Conservation (phyloP, 2,329 filamentous ascomycete species). For the Mollisia scopiformis region DNA sequence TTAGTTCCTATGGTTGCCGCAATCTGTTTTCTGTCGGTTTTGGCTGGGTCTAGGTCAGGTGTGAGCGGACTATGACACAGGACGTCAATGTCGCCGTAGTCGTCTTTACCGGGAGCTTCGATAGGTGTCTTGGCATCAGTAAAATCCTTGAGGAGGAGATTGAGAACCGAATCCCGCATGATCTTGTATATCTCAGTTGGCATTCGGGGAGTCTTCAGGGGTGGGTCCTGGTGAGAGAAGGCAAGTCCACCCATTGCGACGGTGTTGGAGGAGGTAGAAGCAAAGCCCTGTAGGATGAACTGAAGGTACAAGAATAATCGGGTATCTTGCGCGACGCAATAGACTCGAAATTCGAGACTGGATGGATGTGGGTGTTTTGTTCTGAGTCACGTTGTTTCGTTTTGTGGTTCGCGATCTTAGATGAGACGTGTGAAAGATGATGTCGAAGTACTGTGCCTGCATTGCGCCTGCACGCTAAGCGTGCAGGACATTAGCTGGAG, state of each 20-base stretch:
- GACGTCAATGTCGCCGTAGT: conserved; percentile 76
- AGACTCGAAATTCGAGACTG: background rate
- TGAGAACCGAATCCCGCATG: conserved; percentile 50
- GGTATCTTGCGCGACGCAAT: background rate
- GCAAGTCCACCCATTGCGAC: conserved; percentile 66
- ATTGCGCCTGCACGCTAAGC: background rate
- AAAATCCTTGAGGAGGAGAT: conserved; percentile 55
- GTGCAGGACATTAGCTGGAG: background rate
- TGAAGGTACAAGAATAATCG: no score
- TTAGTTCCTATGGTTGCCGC: conserved; percentile 40
- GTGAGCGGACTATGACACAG: conserved; percentile 50
- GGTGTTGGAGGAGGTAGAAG: background rate
- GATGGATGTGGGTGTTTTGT: no score
- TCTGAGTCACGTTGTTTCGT: background rate
- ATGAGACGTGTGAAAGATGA: no score
- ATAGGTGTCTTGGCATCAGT: conserved; percentile 59
- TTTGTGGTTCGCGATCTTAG: background rate
- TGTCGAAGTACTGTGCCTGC: no score
- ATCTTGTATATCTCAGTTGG: conserved; percentile 55
- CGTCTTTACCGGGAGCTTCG: conserved; percentile 69
- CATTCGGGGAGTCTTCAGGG: conserved; percentile 70
- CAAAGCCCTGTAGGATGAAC: no score
- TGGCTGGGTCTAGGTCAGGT: conserved; percentile 9
- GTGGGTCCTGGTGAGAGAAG: conserved; percentile 50
- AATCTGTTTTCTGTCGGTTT: conserved; percentile 1